phyloP scores from a whole-genome alignment of 2,329 filamentous ascomycete species.

The Immersiporthe knoxdaviesiana region DNA sequence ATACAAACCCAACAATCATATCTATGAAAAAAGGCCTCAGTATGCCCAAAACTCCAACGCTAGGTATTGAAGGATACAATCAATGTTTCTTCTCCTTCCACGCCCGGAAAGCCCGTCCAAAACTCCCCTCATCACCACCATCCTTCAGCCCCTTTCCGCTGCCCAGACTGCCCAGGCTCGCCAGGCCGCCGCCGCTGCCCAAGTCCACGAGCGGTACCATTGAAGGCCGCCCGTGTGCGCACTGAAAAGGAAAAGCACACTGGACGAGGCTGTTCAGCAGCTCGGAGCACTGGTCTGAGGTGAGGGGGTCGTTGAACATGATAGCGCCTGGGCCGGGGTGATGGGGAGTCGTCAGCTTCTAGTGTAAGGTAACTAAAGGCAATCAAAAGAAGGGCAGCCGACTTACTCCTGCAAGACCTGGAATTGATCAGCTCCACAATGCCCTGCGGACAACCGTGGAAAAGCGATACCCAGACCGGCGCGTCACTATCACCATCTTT shows the following conservation, averaged over 20 bases:
- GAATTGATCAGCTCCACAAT: constrained; percentile 79
- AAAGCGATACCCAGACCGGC: constrained; percentile 59
- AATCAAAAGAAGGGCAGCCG: neutral
- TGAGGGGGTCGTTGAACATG: constrained; percentile 81
- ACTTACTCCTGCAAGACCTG: constrained; percentile 70
- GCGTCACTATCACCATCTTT: neutral
- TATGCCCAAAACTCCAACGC: neutral
- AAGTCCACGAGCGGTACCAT: constrained; percentile 66
- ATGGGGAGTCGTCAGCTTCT: neutral
- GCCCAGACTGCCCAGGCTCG: neutral
- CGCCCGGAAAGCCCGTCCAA: neutral
- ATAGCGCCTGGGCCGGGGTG: constrained; percentile 57
- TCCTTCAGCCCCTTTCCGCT: neutral
- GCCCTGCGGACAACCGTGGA: constrained; percentile 72
- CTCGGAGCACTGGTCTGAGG: constrained; percentile 57
- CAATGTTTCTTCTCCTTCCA: neutral
- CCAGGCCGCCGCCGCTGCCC: constrained; percentile 38
- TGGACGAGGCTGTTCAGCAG: constrained; percentile 61
- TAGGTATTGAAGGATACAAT: neutral
- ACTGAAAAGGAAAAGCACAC: constrained; percentile 79
- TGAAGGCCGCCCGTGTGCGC: constrained; percentile 75
- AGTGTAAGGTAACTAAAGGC: no score
- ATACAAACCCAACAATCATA: neutral
- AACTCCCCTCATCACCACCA: neutral
- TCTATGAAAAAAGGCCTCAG: neutral